Evolutionary conservation across 164 flowering plant species (phyloP).

Genomic region (Aristolochia californica): DNA sequence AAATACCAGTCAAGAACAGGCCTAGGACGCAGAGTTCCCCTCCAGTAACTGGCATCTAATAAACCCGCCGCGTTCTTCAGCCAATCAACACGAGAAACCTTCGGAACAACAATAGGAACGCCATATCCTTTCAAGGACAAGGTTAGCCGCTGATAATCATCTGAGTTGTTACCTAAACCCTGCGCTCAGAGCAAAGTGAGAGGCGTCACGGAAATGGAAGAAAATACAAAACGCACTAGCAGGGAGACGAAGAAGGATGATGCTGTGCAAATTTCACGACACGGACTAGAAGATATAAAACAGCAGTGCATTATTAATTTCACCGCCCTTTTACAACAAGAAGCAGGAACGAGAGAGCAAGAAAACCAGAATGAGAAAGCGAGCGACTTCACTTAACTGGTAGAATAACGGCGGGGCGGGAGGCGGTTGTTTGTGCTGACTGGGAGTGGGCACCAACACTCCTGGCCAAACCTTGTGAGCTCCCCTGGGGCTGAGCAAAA

Average conservation of each 20-base stretch:
- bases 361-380: neutral
- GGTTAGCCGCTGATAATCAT: constrained; percentile 45
- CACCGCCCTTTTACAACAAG: no score
- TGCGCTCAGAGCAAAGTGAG: constrained; percentile 5
- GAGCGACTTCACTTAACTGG: neutral
- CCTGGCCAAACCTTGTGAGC: neutral
- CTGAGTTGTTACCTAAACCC: constrained; percentile 85
- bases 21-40: constrained; percentile 80
- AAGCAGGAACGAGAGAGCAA: neutral
- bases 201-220: no score
- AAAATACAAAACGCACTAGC: no score
- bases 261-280: neutral
- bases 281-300: neutral
- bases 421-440: neutral
- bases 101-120: constrained; percentile 48
- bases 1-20: constrained; percentile 86
- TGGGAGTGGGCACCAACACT: neutral
- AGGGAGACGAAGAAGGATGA: no score
- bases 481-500: no score
- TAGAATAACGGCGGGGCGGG: constrained; percentile 1
- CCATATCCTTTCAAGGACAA: constrained; percentile 38
- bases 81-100: constrained; percentile 86
- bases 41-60: constrained; percentile 77
- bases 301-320: neutral
- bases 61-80: constrained; percentile 91